Percentiles rank a stretch among this genome's conserved stretches.
Evolutionary conservation across 139 green algal genomes (phyloP).

Genomic region (Parachlorella kessleri): DNA sequence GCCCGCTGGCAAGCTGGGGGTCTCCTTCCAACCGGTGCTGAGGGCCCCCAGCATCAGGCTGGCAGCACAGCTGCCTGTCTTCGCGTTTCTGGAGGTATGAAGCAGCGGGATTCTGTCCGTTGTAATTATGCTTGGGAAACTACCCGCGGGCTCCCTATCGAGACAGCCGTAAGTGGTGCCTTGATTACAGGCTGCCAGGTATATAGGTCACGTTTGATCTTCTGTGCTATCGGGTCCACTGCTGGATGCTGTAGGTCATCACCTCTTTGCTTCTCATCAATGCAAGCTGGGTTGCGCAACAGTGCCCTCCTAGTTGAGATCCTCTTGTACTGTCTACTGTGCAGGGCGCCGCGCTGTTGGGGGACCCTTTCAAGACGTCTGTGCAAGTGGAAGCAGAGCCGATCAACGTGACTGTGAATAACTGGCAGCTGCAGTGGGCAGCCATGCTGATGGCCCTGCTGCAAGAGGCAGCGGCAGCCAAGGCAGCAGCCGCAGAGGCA

Average conservation of each 20-base stretch:
- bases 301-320: too few relatives aligned
- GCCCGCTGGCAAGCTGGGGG: background rate
- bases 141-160: too few relatives aligned
- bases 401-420: constrained; percentile 2
- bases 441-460: constrained; percentile 18
- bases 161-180: background rate
- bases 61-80: constrained; percentile 34
- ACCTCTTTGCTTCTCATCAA: background rate
- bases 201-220: background rate
- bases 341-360: constrained; percentile 22
- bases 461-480: background rate
- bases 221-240: background rate
- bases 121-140: too few relatives aligned
- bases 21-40: constrained; percentile 31
- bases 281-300: too few relatives aligned
- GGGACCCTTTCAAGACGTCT: constrained; percentile 24
- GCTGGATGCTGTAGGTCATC: background rate
- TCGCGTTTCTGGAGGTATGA: constrained; percentile 36
- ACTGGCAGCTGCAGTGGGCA: constrained; percentile 36
- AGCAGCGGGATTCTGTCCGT: too few relatives aligned
- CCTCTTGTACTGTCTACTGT: too few relatives aligned
- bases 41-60: background rate
- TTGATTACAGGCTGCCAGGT: background rate
- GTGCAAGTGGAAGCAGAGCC: constrained; percentile 18
- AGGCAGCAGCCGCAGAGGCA: background rate